phyloP scores from a whole-genome alignment of 2,329 filamentous ascomycete genomes.

The Pseudomassariella vexata region DNA sequence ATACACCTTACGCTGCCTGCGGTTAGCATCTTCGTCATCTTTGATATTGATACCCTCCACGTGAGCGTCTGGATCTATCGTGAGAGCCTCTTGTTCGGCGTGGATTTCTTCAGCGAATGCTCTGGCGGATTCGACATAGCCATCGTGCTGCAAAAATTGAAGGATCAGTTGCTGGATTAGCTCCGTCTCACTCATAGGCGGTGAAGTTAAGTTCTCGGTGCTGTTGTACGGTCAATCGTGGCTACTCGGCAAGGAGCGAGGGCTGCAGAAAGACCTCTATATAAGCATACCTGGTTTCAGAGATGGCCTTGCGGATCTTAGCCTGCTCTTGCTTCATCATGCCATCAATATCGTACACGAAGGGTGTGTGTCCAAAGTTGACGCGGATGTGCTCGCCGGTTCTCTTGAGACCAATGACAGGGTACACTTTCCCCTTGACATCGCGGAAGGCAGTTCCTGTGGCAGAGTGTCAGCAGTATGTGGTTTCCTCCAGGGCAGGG shows the following conservation, averaged over 20 bases:
- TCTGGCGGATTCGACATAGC: slow-evolving; percentile 87
- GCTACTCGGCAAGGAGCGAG: too few species aligned
- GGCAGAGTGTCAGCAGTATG: slow-evolving; percentile 2
- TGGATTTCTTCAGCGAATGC: slow-evolving; percentile 81
- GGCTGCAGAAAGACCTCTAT: too few species aligned
- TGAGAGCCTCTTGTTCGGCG: slow-evolving; percentile 65
- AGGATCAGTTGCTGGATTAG: slow-evolving; percentile 76
- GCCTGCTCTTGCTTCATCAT: slow-evolving; percentile 71
- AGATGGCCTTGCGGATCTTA: slow-evolving; percentile 56
- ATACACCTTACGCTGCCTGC: slow-evolving; percentile 68
- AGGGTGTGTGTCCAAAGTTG: slow-evolving; percentile 69
- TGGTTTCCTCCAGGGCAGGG: slow-evolving; percentile 1
- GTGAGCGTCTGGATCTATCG: slow-evolving; percentile 46
- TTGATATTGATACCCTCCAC: slow-evolving; percentile 59
- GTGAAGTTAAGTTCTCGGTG: slow-evolving; percentile 52
- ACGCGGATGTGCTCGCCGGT: slow-evolving; percentile 54
- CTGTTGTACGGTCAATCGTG: slow-evolving; percentile 28
- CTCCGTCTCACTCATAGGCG: slow-evolving; percentile 63
- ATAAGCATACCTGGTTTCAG: slow-evolving; percentile 33
- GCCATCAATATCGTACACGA: slow-evolving; percentile 85
- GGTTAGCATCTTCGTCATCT: slow-evolving; percentile 81
- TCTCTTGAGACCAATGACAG: slow-evolving; percentile 60
- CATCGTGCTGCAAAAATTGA: slow-evolving; percentile 90
- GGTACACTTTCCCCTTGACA: slow-evolving; percentile 61
- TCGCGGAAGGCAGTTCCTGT: slow-evolving; percentile 67